Conservation (phyloP, 2,329 filamentous ascomycete species). For the Neopestalotiopsis sp. region DNA sequence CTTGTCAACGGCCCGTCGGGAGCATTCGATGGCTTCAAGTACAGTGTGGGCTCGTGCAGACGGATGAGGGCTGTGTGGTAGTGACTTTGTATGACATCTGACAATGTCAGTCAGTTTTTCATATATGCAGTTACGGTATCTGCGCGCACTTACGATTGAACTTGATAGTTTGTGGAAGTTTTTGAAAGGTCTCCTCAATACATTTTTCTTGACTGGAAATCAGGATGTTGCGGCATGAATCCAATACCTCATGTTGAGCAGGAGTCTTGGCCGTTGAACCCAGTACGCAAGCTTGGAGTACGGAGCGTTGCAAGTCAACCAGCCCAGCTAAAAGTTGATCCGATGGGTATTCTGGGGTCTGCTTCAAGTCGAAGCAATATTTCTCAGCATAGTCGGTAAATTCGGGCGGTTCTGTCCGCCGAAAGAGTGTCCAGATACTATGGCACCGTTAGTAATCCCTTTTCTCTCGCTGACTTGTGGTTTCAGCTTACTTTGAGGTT, state of each 20-base stretch:
- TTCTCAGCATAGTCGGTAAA: not conserved
- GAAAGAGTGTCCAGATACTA: not conserved
- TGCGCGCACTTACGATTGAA: slow-evolving; percentile 4
- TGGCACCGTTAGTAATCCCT: not conserved
- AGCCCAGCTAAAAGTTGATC: not conserved
- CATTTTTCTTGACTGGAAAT: not conserved
- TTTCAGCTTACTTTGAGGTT: not conserved
- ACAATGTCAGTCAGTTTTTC: not conserved
- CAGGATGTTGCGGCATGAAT: not conserved
- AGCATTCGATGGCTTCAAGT: not conserved
- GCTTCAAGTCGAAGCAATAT: not conserved
- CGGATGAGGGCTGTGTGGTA: not conserved
- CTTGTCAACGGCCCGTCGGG: not conserved
- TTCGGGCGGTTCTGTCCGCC: not conserved
- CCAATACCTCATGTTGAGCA: not conserved
- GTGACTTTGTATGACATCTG: slow-evolving; percentile 12
- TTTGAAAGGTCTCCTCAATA: not conserved
- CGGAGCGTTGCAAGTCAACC: not conserved
- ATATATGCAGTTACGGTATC: not conserved
- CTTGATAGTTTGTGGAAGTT: not conserved
- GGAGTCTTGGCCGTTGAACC: not conserved
- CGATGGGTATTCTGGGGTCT: not conserved
- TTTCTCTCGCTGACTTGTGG: not conserved
- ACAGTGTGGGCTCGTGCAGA: slow-evolving; percentile 6
- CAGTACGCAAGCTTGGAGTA: not conserved